Base-by-base conservation (phyloP, 139 green algal genomes). In the Chlamydomonas eustigma region DNA sequence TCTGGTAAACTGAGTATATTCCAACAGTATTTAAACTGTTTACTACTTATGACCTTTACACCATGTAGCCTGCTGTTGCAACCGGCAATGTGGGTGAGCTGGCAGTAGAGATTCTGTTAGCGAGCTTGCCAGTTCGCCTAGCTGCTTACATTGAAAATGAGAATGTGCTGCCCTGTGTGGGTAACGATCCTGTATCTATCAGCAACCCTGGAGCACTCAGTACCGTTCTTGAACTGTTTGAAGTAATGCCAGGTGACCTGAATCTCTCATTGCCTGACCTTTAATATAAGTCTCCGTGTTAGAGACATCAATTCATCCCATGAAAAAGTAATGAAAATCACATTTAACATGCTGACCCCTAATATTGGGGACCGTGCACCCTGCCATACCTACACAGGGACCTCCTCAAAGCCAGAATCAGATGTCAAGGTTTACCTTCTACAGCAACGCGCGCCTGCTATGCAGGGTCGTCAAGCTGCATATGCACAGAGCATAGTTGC, bases 21-120 rank as follows among this genome's bases (percentile, higher is more conserved):
- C n/a, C n/a, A n/a, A n/a, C n/a, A n/a, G n/a, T n/a, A n/a, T n/a
- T n/a, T n/a, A n/a, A n/a, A n/a, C n/a, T n/a, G n/a, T n/a, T n/a
- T n/a, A n/a, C n/a, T n/a, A n/a, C n/a, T n/a, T n/a, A n/a, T n/a
- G n/a, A n/a, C n/a, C n/a, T n/a, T n/a, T n/a, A n/a, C 12, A 12
- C 51, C 25, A 2, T 37, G 8, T 81, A 89, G 85, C 81, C 81
- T 39, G 85, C 81, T 1, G 85, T 89, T 39, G 79, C 81, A 5
- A 75, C 80, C 32, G 81, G 74, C 31, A 96, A 96, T 67, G 87
- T 93, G 18, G 91, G 91, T 0, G 90, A 96, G 77, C 87, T 96
- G n/a, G 85, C 91, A 0, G 66, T 88, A 4, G 91, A 96, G 34
- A 79, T 94, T 1, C 50, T 95, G 5, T 76, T 93, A 28, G 63